These are phyloP conservation scores for Neonectria sp. DNA, from an alignment of 2,329 filamentous ascomycete genomes.

Conservation along the genomic window DNA sequence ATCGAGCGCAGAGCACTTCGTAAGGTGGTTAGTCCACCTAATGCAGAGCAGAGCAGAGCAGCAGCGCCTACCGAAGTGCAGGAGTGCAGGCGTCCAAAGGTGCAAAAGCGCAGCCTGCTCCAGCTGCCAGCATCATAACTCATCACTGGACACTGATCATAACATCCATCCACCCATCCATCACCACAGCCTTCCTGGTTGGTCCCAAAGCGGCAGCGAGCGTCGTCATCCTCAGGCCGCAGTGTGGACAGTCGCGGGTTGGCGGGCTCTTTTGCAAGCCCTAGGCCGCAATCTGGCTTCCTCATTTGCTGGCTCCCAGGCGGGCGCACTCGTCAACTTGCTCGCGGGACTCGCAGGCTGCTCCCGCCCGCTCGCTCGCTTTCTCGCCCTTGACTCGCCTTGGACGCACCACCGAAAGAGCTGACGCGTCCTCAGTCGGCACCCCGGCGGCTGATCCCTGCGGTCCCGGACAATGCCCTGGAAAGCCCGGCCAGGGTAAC, in stretches of 20 bases:
- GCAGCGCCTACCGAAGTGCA: not conserved
- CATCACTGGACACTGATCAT: slow-evolving; percentile 7
- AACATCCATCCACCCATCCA: slow-evolving; percentile 31
- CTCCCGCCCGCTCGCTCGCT: slow-evolving; percentile 35
- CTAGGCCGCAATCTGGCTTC: slow-evolving; percentile 16
- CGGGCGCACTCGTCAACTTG: slow-evolving; percentile 23
- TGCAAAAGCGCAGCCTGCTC: slow-evolving; percentile 10
- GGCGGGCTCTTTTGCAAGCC: slow-evolving; percentile 24
- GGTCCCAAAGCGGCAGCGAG: slow-evolving; percentile 45
- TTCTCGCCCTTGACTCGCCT: slow-evolving; percentile 43
- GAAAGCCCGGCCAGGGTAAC: slow-evolving; percentile 28
- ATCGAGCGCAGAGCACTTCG: not conserved
- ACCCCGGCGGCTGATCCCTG: slow-evolving; percentile 46
- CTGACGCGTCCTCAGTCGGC: slow-evolving; percentile 49
- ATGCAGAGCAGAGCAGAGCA: not conserved
- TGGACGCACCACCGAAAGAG: slow-evolving; percentile 44
- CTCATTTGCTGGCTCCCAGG: slow-evolving; percentile 16
- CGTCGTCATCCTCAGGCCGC: slow-evolving; percentile 53
- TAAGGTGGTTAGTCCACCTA: not conserved
- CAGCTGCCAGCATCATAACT: not conserved
- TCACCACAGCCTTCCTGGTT: slow-evolving; percentile 32
- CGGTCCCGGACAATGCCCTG: slow-evolving; percentile 43
- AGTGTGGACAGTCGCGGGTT: slow-evolving; percentile 26
- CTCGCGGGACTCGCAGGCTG: slow-evolving; percentile 13
- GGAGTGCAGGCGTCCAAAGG: slow-evolving; percentile 2